Evolutionary conservation across 305 asterid genomes (phyloP).

Genomic region (Fraxinus dipetala): DNA sequence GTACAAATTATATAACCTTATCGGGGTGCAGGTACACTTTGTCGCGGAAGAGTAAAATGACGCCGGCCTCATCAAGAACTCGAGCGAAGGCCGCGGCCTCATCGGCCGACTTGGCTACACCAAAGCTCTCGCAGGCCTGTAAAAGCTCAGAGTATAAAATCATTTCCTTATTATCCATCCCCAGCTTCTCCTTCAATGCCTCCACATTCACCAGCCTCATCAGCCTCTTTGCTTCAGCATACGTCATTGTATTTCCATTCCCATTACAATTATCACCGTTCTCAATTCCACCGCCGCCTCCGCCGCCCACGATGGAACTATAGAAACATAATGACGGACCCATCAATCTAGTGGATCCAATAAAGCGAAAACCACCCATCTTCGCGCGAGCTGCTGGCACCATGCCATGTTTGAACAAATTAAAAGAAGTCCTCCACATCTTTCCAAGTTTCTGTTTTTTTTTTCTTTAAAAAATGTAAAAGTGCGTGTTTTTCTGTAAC

Average conservation of each 20-base stretch:
- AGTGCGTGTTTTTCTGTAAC: not conserved
- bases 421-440: not conserved
- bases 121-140: constrained; percentile 60
- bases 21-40: constrained; percentile 90
- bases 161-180: constrained; percentile 67
- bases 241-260: constrained; percentile 43
- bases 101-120: constrained; percentile 60
- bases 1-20: constrained; percentile 42
- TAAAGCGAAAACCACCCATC: constrained; percentile 8
- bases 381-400: not conserved
- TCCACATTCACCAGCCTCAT: constrained; percentile 93
- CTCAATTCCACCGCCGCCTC: constrained; percentile 20
- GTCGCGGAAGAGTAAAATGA: constrained; percentile 74
- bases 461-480: not conserved
- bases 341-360: constrained; percentile 20
- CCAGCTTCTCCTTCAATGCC: constrained; percentile 71
- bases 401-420: not conserved
- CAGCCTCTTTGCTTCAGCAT: constrained; percentile 75
- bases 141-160: constrained; percentile 67
- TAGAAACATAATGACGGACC: constrained; percentile 24
- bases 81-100: constrained; percentile 80
- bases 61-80: constrained; percentile 91
- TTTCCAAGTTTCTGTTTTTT: not conserved
- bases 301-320: constrained; percentile 22
- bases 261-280: constrained; percentile 3